Evolutionary conservation across 108 stramenopile genomes (phyloP), one percentile per base, ranked within the genome.

Genomic region (Skeletonema tropicum): DNA sequence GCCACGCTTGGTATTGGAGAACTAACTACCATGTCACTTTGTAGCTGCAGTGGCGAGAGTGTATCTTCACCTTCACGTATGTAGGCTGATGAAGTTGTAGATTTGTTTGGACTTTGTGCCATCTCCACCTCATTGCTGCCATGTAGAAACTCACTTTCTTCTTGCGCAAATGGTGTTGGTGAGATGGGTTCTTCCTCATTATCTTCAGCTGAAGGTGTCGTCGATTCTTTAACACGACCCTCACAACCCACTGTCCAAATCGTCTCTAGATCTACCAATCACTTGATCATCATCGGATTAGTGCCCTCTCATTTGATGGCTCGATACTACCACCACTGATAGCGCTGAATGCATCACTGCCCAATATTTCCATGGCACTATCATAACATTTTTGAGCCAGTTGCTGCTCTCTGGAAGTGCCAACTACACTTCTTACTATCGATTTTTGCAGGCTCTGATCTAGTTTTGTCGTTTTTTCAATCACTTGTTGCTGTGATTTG

Each of bases 291-390:
- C n/a, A 48, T 3, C 4, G 32, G 21, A 52, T n/a, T 52, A 21
- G 6, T 23, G 49, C 21, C 49, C 6, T 52, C 7, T 21, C 23
- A 6, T 3, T 21, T 23, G 49, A 6, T 52, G 49, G 21, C 5
- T 23, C 49, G n/a, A n/a, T n/a, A 52, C 49, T 52, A 25, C 21
- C 49, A 52, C 49, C 21, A 15, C 49, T 52, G 49, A 52, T 52
- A 15, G 49, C 21, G n/a, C 49, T 52, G 49, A 21, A 23, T 0
- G 6, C n/a, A 23, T 23, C 21, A 52, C 49, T 52, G 6, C 21
- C 21, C 49, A 52, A 6, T 21, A 23, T 23, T 52, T 52, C 21
- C 49, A 52, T 52, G 49, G 49, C 49, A 52, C 21, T 23, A 15
- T 52, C 49, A 52, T 8, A 52, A 23, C 49, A 52, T 23, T 52